Conservation (phyloP, 805 yeast species). For the Cyberlindnera petersonii region DNA sequence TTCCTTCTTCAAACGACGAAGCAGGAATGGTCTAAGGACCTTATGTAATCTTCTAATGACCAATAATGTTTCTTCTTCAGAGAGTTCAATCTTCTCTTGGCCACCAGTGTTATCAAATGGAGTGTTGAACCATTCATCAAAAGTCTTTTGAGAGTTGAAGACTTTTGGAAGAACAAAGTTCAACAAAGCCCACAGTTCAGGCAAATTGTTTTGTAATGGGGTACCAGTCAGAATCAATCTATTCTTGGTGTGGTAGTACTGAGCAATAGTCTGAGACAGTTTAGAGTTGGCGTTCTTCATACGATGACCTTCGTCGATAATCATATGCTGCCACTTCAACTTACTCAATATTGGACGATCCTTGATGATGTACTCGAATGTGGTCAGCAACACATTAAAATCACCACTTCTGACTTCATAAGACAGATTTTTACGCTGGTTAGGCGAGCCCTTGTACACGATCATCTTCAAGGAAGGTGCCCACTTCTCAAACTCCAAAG, state of each 20-base stretch:
- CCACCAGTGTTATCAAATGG: slow-evolving; percentile 84
- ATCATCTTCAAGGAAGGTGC: slow-evolving; percentile 71
- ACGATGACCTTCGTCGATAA: slow-evolving; percentile 88
- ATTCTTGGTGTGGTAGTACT: slow-evolving; percentile 69
- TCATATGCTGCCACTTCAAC: slow-evolving; percentile 79
- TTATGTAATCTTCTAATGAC: slow-evolving; percentile 82
- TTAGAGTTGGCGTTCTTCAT: slow-evolving; percentile 79
- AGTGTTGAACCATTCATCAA: slow-evolving; percentile 88
- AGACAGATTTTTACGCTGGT: slow-evolving; percentile 62
- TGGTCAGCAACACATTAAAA: slow-evolving; percentile 73
- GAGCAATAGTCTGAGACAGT: slow-evolving; percentile 64
- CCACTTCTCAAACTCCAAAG: slow-evolving; percentile 82
- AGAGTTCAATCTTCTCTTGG: slow-evolving; percentile 73
- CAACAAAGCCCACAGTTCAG: slow-evolving; percentile 81
- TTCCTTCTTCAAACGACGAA: slow-evolving; percentile 81
- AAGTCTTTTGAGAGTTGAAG: slow-evolving; percentile 80
- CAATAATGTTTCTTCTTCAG: slow-evolving; percentile 82
- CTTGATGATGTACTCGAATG: slow-evolving; percentile 76
- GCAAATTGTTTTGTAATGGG: slow-evolving; percentile 78
- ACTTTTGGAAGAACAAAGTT: slow-evolving; percentile 81
- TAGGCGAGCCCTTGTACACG: slow-evolving; percentile 73
- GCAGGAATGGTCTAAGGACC: slow-evolving; percentile 77
- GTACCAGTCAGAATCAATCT: slow-evolving; percentile 84
- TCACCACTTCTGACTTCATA: slow-evolving; percentile 61
- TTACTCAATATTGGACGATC: slow-evolving; percentile 69